These are phyloP conservation scores for Metschnikowia kofuensis DNA, from an alignment of 805 yeast genomes.

Conservation along the genomic window DNA sequence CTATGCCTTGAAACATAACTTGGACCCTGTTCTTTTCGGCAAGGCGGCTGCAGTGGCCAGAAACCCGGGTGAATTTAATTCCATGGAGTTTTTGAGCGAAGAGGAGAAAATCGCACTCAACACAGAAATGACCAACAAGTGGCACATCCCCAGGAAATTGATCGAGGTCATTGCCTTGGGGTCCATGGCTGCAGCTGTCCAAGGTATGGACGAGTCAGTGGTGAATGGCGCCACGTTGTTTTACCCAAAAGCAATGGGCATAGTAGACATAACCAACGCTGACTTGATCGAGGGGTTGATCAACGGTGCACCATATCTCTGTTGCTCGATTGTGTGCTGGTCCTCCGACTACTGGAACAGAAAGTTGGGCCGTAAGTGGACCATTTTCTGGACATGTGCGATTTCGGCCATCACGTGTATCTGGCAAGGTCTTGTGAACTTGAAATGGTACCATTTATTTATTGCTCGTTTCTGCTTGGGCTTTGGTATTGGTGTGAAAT, in stretches of 20 bases:
- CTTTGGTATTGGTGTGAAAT: constrained; percentile 63
- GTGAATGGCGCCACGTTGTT: constrained; percentile 64
- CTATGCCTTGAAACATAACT: constrained; percentile 53
- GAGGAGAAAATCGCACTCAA: constrained; percentile 49
- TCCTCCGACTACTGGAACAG: constrained; percentile 51
- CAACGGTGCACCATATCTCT: constrained; percentile 64
- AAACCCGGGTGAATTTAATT: constrained; percentile 53
- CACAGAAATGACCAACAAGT: constrained; percentile 41
- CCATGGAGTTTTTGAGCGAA: constrained; percentile 48
- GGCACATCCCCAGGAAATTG: constrained; percentile 47
- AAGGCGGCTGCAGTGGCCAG: constrained; percentile 60
- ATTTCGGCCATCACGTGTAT: constrained; percentile 59
- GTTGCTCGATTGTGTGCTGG: constrained; percentile 64
- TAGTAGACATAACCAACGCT: constrained; percentile 39
- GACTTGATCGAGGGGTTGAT: constrained; percentile 61
- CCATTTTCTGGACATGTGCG: constrained; percentile 57
- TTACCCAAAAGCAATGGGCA: constrained; percentile 55
- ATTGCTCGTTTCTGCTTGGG: constrained; percentile 60
- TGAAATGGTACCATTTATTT: constrained; percentile 55
- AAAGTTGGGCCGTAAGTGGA: constrained; percentile 55
- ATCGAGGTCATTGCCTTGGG: constrained; percentile 55
- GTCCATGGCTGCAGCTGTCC: constrained; percentile 68
- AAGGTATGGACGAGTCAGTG: constrained; percentile 75
- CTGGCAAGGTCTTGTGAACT: constrained; percentile 65
- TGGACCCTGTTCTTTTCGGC: constrained; percentile 59